Evolutionary conservation across 805 yeast species (phyloP).

Genomic region (Saccharomycopsis sp.): DNA sequence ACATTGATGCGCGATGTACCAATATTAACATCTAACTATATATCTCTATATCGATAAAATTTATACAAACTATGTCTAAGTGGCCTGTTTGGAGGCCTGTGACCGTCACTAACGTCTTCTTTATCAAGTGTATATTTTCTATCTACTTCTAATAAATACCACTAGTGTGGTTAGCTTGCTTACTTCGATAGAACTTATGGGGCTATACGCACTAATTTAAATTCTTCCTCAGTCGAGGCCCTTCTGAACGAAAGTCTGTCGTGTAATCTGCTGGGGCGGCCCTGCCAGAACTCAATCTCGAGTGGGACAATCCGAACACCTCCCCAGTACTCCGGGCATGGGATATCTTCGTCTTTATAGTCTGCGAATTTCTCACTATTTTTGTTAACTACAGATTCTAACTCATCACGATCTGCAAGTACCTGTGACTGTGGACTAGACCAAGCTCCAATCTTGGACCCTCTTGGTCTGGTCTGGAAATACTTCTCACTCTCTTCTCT

Average conservation of each 20-base stretch:
- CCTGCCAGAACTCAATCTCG: constrained; percentile 97
- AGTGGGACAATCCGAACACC: constrained; percentile 84
- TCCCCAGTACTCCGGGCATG: constrained; percentile 95
- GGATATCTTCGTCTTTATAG: constrained; percentile 52
- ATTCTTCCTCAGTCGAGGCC: constrained; percentile 41
- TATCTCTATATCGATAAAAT: too few relatives aligned
- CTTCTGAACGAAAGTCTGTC: constrained; percentile 76
- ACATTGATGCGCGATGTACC: too few relatives aligned
- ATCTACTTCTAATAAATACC: too few relatives aligned
- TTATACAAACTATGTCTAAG: too few relatives aligned
- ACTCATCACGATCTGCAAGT: constrained; percentile 51
- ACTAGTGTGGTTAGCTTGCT: neutral
- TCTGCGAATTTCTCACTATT: constrained; percentile 54
- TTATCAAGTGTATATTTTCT: too few relatives aligned
- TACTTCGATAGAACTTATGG: too few relatives aligned
- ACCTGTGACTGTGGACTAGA: constrained; percentile 80
- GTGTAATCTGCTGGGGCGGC: constrained; percentile 81
- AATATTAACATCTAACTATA: too few relatives aligned
- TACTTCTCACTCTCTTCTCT: constrained; percentile 72
- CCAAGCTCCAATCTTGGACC: constrained; percentile 95
- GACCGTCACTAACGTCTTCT: too few relatives aligned
- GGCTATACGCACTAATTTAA: constrained; percentile 66
- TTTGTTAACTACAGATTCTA: constrained; percentile 45
- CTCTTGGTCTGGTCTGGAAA: constrained; percentile 84
- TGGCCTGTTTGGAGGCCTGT: too few relatives aligned